phyloP scores from a whole-genome alignment of 2,329 filamentous ascomycete species.

The Sarocladium strictum region DNA sequence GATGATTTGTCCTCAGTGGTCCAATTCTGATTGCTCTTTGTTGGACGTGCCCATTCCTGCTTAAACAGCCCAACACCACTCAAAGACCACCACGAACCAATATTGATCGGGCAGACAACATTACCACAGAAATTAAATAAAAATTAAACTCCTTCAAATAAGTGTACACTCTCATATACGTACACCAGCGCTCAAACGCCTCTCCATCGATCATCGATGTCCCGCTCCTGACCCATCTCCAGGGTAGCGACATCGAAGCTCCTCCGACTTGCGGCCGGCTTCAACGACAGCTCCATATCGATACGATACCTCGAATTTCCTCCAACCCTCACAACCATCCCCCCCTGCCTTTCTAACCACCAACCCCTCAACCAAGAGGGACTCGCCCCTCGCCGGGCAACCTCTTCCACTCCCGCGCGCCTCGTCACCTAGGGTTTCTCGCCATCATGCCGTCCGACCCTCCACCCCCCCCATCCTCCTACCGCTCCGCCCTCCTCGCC shows the following conservation, averaged over 20 bases:
- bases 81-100: too few relatives aligned
- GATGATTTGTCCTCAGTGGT: too few relatives aligned
- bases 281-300: not conserved
- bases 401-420: not conserved
- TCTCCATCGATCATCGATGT: conserved; percentile 5
- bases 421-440: not conserved
- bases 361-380: not conserved
- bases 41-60: too few relatives aligned
- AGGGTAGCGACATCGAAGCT: conserved; percentile 7
- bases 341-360: not conserved
- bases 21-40: too few relatives aligned
- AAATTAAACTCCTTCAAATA: too few relatives aligned
- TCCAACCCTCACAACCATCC: not conserved
- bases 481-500: conserved; percentile 62
- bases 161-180: too few relatives aligned
- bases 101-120: too few relatives aligned
- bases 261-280: not conserved
- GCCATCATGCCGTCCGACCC: not conserved
- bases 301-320: not conserved
- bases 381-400: not conserved
- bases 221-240: not conserved
- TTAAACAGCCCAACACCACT: too few relatives aligned
- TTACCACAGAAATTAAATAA: too few relatives aligned
- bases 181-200: not conserved
- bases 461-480: conserved; percentile 35